A percentile compares a stretch with the other conserved stretches of the same genome.
Evolutionary conservation across 306 rosid genomes (phyloP).

Genomic region (Acmispon strigosus): DNA sequence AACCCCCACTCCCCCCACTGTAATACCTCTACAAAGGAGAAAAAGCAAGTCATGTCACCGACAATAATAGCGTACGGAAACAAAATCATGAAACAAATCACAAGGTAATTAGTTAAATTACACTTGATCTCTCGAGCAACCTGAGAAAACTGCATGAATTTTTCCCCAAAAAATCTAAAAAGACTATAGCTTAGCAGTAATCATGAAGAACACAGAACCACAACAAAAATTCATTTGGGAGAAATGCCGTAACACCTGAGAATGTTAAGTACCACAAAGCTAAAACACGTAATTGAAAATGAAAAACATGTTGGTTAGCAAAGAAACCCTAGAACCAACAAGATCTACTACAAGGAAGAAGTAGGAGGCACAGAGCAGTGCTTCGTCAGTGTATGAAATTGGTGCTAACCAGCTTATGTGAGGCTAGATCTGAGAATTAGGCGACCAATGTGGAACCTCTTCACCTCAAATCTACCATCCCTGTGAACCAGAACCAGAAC

Average conservation of each 20-base stretch:
- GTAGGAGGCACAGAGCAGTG: neutral
- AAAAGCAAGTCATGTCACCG: conserved; percentile 1
- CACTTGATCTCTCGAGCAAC: neutral
- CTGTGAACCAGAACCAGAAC: conserved; percentile 33
- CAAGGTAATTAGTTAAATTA: neutral
- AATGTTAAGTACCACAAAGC: neutral
- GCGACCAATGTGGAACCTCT: conserved; percentile 38
- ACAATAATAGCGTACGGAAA: conserved; percentile 10
- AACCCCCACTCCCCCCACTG: conserved; percentile 10
- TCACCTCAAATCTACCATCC: conserved; percentile 55
- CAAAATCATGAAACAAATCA: conserved; percentile 1
- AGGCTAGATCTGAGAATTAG: conserved; percentile 63
- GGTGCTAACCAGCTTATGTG: neutral
- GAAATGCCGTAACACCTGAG: neutral
- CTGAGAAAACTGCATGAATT: neutral
- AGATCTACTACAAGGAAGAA: conserved; percentile 33
- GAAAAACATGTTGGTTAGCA: neutral
- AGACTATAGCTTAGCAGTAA: neutral
- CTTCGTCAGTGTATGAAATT: conserved; percentile 13
- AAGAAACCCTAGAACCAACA: conserved; percentile 26
- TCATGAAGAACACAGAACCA: neutral
- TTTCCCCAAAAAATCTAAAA: conserved; percentile 2
- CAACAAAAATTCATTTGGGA: neutral
- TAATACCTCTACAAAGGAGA: neutral
- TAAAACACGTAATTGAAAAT: neutral